Base-by-base conservation (phyloP, 169 alveolate species). In the Plasmodium falciparum region DNA sequence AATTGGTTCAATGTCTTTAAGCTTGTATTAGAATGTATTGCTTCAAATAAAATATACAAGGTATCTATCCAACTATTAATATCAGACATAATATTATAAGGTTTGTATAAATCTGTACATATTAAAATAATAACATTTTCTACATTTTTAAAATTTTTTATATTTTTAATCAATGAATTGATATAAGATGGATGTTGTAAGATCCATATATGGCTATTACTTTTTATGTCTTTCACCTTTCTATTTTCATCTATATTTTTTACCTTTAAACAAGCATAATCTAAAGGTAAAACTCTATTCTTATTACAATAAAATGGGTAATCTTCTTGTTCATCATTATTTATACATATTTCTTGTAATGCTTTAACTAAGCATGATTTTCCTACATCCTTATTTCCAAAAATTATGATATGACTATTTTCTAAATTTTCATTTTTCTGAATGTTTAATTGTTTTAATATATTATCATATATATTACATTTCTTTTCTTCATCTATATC, bases 351-450 rank as follows among this genome's bases (percentile, higher is more conserved):
- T 49, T 22, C 47, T 50, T 78, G 89, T 15, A 78, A 61, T 20
- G 89, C 50, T 66, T 66, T 65, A 15, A 78, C 54, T 66, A 78
- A 66, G 3, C 62, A 65, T 45, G 89, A 78, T 11, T 78, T 78
- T 24, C 89, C 89, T 7, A 78, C 89, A 70, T 78, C 78, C 49
- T 78, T 78, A 66, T 78, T 78, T 12, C 89, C 89, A n/a, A 78
- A 47, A 15, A 78, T 66, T 65, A 78, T 78, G 17, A 78, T 66
- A 24, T 78, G 89, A 45, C 89, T 78, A 52, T 24, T 78, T 70
- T 78, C 89, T n/a, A 78, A 20, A 22, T 78, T 71, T 29, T 78
- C 89, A 20, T 66, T 49, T 66, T 78, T 26, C 22, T 59, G 72
- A 22, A 78, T 49, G 45, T 65, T 78, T 52, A 78, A 78, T 78